These are phyloP conservation scores for Penicillium angulare DNA, from an alignment of 495 filamentous ascomycete genomes.

Conservation along the genomic window DNA sequence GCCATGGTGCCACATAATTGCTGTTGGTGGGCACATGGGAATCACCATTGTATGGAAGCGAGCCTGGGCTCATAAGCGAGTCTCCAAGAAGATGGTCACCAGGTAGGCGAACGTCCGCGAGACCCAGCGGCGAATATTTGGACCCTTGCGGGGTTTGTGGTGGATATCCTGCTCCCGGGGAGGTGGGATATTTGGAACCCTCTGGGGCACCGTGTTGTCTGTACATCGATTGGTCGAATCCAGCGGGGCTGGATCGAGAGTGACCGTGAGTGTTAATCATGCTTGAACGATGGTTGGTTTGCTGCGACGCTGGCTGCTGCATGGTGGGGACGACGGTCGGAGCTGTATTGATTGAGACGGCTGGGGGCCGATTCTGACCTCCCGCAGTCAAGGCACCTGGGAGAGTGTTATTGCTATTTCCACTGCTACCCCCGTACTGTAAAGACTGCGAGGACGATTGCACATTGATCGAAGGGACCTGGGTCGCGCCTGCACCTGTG, in stretches of 20 bases:
- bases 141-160: conserved; percentile 70
- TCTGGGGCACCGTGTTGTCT: conserved; percentile 67
- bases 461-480: conserved; percentile 62
- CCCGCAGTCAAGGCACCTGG: conserved; percentile 75
- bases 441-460: conserved; percentile 60
- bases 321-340: conserved; percentile 68
- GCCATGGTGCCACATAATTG: conserved; percentile 94
- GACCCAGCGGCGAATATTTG: conserved; percentile 79
- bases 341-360: conserved; percentile 69
- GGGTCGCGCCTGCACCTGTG: conserved; percentile 22
- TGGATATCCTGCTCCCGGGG: conserved; percentile 62
- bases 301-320: conserved; percentile 62
- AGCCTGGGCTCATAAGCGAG: conserved; percentile 43
- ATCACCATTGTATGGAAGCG: conserved; percentile 44
- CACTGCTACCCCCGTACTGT: conserved; percentile 45
- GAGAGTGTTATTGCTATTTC: conserved; percentile 42
- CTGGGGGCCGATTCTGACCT: conserved; percentile 57
- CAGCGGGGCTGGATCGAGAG: conserved; percentile 81
- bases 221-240: conserved; percentile 70
- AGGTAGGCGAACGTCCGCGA: conserved; percentile 84
- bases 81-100: conserved; percentile 76
- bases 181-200: conserved; percentile 64
- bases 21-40: conserved; percentile 61
- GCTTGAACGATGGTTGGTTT: conserved; percentile 64
- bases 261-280: conserved; percentile 66